A percentile compares a stretch with the other conserved stretches of the same genome.
These are phyloP conservation scores for Aspergillus sp. DNA, from an alignment of 2,329 filamentous ascomycete genomes.

Conservation along the genomic window DNA sequence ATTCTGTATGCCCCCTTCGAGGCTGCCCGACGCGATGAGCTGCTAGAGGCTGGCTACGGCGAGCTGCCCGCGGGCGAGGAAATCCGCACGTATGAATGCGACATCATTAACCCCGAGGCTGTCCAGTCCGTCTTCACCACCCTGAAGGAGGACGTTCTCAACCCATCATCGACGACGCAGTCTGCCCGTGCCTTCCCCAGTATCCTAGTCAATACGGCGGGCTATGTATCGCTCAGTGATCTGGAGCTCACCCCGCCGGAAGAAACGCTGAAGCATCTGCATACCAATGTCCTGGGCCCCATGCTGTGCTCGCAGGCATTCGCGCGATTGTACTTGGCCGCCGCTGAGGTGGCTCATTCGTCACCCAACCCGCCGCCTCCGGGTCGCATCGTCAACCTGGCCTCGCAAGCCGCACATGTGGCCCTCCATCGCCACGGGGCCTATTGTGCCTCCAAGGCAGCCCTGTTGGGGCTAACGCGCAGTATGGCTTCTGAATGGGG, in stretches of 20 bases:
- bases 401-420: conserved; percentile 51
- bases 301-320: conserved; percentile 52
- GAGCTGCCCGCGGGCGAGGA: conserved; percentile 16
- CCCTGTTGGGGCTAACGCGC: conserved; percentile 46
- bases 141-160: conserved; percentile 32
- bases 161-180: conserved; percentile 9
- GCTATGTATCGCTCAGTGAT: conserved; percentile 50
- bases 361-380: conserved; percentile 30
- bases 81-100: conserved; percentile 46
- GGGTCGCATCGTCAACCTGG: conserved; percentile 50
- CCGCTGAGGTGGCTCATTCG: conserved; percentile 22
- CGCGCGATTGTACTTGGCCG: conserved; percentile 43
- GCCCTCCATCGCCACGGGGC: conserved; percentile 50
- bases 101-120: conserved; percentile 51
- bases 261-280: conserved; percentile 48
- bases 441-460: conserved; percentile 54
- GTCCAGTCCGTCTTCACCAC: conserved; percentile 48
- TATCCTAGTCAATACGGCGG: conserved; percentile 47
- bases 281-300: conserved; percentile 49
- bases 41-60: conserved; percentile 42
- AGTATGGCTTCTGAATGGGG: conserved; percentile 54
- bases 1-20: conserved; percentile 54
- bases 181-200: conserved; percentile 37
- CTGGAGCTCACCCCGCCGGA: conserved; percentile 47
- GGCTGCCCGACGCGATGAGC: conserved; percentile 37